Base-by-base conservation (phyloP, 441 rosid genomes). In the Erodium texanum region DNA sequence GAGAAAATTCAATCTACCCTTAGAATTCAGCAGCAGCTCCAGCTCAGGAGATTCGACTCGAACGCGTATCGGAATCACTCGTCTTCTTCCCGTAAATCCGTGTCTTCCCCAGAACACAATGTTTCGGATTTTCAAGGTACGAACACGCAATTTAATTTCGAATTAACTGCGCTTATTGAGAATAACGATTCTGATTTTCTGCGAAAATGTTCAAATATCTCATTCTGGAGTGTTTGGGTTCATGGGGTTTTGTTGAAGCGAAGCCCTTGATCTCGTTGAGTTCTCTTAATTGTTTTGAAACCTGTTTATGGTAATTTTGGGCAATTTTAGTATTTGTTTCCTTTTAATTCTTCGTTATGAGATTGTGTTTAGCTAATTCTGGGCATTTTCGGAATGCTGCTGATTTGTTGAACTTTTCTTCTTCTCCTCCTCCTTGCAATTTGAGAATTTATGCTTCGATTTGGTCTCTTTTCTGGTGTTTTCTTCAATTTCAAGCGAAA, bases 41-140 rank as follows among this genome's bases (percentile, higher is more conserved):
- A 50, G 43, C 10, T 16, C 64, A 1, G 45, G 74, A 74, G 79
- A 75, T 81, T 77, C 83, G 70, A 58, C 64, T 69, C 64, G 67
- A 76, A 73, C 80, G 82, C 67, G 79, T 75, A 77, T 77, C 83
- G 52, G 9, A 14, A 62, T 64, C 77, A 58, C 18, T 27, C 68
- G 67, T 52, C 65, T 79, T 74, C 77, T 74, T n/a, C n/a, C 77
- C 78, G 78, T 77, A 81, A 75, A 75, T 70, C 58, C 75, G 73
- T 72, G 18, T 72, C 75, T 61, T 38, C 68, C 64, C 54, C 73
- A 63, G 66, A 71, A 71, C 67, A 27, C 29, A 27, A 27, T 27
- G 29, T 67, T 78, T 77, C 79, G 66, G 84, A 81, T 78, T 80
- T 79, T 78, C 77, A 76, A 87, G 89, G 87, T 83, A 75, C 72